phyloP scores from a whole-genome alignment of 2,329 filamentous ascomycete genomes.

The Xylariales sp. region DNA sequence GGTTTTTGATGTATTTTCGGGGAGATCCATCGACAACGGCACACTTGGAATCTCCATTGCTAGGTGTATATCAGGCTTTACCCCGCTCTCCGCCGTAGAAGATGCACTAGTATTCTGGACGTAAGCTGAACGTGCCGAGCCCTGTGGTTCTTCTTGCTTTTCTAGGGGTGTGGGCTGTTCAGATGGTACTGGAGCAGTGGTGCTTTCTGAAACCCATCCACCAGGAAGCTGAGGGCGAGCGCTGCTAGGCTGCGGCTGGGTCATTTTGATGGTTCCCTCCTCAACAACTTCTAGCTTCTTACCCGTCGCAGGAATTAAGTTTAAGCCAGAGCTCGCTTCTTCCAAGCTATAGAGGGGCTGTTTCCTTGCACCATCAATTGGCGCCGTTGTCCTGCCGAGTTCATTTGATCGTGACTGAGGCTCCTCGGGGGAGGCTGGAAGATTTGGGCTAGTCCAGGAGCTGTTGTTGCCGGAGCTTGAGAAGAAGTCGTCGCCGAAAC shows the following conservation, averaged over 20 bases:
- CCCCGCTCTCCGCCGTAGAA: slow-evolving; percentile 35
- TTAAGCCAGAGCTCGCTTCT: slow-evolving; percentile 39
- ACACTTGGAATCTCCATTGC: slow-evolving; percentile 41
- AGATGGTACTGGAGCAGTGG: slow-evolving; percentile 35
- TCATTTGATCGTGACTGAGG: not conserved
- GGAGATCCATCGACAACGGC: slow-evolving; percentile 36
- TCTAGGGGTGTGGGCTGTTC: slow-evolving; percentile 43
- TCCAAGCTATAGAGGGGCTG: slow-evolving; percentile 39
- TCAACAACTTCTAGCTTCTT: slow-evolving; percentile 27
- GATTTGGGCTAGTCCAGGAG: slow-evolving; percentile 14
- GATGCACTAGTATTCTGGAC: slow-evolving; percentile 36
- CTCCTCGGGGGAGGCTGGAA: slow-evolving; percentile 10
- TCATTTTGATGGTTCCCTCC: not conserved
- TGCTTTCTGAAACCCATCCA: slow-evolving; percentile 49
- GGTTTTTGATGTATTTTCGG: slow-evolving; percentile 24
- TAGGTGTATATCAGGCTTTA: slow-evolving; percentile 41
- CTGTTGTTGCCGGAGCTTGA: slow-evolving; percentile 48
- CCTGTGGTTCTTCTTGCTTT: slow-evolving; percentile 33
- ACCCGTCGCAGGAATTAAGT: slow-evolving; percentile 30
- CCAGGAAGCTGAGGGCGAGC: slow-evolving; percentile 46
- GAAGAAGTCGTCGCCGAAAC: slow-evolving; percentile 70
- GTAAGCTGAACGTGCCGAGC: slow-evolving; percentile 30
- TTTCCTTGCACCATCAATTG: slow-evolving; percentile 19
- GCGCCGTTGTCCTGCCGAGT: not conserved
- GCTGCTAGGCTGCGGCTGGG: not conserved